Evolutionary conservation across 176 grass and related monocot genomes (phyloP).

Genomic region (Leersia perrieri): DNA sequence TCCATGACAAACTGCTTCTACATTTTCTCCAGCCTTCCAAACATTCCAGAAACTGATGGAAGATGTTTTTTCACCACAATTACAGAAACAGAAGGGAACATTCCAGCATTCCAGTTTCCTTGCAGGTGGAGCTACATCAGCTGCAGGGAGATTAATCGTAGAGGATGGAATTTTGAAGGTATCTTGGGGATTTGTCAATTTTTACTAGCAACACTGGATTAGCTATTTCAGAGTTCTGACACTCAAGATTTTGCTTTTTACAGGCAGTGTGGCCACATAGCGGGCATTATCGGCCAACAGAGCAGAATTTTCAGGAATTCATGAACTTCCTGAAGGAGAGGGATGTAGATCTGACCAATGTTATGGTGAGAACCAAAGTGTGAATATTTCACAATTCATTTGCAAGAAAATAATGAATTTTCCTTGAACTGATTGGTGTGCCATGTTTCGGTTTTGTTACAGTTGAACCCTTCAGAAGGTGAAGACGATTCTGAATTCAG

Average conservation of each 20-base stretch:
- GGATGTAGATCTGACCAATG: slow-evolving; percentile 45
- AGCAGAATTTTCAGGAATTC: slow-evolving; percentile 69
- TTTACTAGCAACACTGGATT: not conserved
- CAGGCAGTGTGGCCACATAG: slow-evolving; percentile 76
- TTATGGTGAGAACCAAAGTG: slow-evolving; percentile 30
- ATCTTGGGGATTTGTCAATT: not conserved
- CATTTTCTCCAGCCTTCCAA: not conserved
- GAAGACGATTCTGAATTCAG: slow-evolving; percentile 34
- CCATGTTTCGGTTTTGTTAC: not conserved
- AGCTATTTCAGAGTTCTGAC: not conserved
- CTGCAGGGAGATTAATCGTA: slow-evolving; percentile 60
- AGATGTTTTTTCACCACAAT: not conserved
- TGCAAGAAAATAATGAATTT: not conserved
- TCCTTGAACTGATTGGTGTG: not conserved
- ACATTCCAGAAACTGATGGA: not conserved
- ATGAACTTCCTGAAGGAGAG: slow-evolving; percentile 64
- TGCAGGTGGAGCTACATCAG: slow-evolving; percentile 70
- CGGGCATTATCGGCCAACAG: slow-evolving; percentile 66
- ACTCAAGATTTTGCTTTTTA: not conserved
- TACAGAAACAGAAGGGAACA: slow-evolving; percentile 62
- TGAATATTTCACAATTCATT: not conserved
- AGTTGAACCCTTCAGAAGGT: slow-evolving; percentile 23
- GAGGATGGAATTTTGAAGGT: slow-evolving; percentile 70
- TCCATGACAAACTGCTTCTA: not conserved
- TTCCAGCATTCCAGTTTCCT: slow-evolving; percentile 94